Conservation (phyloP, 257 asterid genomes). For the Solanum tacnaense region DNA sequence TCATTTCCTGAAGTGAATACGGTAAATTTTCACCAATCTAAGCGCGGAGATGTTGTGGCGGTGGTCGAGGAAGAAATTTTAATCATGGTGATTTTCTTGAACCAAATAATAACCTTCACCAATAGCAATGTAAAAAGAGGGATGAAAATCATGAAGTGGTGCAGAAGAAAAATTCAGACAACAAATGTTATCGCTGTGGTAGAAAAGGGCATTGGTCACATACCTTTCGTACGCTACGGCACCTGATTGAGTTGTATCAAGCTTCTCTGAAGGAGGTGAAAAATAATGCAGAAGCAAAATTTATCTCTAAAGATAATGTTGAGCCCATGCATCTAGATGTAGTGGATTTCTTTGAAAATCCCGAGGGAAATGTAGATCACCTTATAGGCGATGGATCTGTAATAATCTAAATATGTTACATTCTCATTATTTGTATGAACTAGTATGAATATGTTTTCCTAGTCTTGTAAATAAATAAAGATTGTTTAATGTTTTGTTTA, state of each 20-base stretch:
- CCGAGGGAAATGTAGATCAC: not conserved
- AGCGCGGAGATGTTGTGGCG: not conserved
- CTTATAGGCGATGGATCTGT: not conserved
- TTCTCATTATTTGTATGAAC: not conserved
- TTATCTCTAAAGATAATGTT: not conserved
- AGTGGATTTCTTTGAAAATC: not conserved
- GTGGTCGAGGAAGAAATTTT: not conserved
- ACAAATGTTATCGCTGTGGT: not conserved
- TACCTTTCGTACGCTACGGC: not conserved
- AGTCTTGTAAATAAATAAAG: not conserved
- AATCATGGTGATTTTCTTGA: not conserved
- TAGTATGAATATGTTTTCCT: not conserved
- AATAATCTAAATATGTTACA: not conserved
- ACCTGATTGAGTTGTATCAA: not conserved
- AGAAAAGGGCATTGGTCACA: not conserved
- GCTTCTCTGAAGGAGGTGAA: not conserved
- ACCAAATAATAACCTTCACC: not conserved
- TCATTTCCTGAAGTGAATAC: not conserved
- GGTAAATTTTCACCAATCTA: not conserved
- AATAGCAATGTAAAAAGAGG: not conserved
- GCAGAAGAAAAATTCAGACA: not conserved
- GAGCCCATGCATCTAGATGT: not conserved
- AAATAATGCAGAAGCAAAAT: not conserved
- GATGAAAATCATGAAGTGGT: not conserved
- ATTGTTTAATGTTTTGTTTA: not conserved